Percentiles rank a stretch among this genome's conserved stretches.
phyloP scores from a whole-genome alignment of 257 asterid species.

The Fraxinus quadrangulata region DNA sequence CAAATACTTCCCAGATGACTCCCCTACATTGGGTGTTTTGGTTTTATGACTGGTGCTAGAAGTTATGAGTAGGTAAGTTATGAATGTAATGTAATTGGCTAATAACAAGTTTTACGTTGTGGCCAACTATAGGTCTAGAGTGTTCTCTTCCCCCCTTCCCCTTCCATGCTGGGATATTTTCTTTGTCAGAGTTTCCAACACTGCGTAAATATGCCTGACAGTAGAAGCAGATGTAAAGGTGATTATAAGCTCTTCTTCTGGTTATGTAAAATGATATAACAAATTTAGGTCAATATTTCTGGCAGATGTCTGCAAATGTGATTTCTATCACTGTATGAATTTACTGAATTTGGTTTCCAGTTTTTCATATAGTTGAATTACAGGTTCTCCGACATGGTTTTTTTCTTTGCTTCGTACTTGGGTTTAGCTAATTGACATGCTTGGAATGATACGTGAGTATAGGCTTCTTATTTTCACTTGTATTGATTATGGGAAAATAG shows the following conservation, averaged over 20 bases:
- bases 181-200: slow-evolving; percentile 5
- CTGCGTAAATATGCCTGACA: slow-evolving; percentile 28
- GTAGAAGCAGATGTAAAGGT: slow-evolving; percentile 26
- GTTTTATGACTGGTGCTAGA: slow-evolving; percentile 27
- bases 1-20: slow-evolving; percentile 29
- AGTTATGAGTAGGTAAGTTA: slow-evolving; percentile 30
- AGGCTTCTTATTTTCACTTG: background rate
- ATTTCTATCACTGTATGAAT: background rate
- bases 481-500: no score
- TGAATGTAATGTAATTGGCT: slow-evolving; percentile 27
- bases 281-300: slow-evolving; percentile 17
- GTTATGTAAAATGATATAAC: slow-evolving; percentile 30
- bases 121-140: slow-evolving; percentile 22
- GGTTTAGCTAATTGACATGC: background rate
- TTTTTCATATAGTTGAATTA: background rate
- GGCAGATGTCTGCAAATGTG: slow-evolving; percentile 12
- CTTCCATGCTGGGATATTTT: slow-evolving; percentile 19
- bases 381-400: background rate
- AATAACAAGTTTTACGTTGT: slow-evolving; percentile 27
- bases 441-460: background rate
- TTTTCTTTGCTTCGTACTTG: background rate
- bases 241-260: slow-evolving; percentile 18
- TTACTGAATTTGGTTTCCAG: background rate
- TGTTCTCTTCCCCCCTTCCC: background rate
- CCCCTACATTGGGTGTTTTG: slow-evolving; percentile 29